These are phyloP conservation scores for Echinosophora koreensis DNA, from an alignment of 306 rosid species.

Conservation along the genomic window DNA sequence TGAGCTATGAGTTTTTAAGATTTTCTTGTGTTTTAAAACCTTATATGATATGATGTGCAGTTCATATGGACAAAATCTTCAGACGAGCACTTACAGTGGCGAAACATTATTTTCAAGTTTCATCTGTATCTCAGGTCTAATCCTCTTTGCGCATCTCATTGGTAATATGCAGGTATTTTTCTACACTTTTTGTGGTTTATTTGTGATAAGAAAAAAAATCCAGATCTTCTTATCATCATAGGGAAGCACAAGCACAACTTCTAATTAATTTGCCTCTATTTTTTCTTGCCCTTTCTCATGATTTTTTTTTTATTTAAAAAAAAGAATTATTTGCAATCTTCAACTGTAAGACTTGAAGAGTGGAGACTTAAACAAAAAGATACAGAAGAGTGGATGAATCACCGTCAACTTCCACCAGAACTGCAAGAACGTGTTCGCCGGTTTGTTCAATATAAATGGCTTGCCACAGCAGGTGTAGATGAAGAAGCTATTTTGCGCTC, in stretches of 20 bases:
- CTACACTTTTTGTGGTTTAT: neutral
- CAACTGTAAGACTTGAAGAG: slow-evolving; percentile 84
- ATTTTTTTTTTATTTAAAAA: neutral
- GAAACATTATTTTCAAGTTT: slow-evolving; percentile 72
- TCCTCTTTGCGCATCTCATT: slow-evolving; percentile 88
- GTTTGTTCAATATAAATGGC: slow-evolving; percentile 89
- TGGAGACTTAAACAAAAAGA: slow-evolving; percentile 88
- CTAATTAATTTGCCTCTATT: neutral
- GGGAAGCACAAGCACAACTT: neutral
- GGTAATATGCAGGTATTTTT: slow-evolving; percentile 87
- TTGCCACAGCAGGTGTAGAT: slow-evolving; percentile 90
- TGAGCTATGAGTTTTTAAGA: too few relatives aligned
- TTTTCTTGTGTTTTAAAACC: too few relatives aligned
- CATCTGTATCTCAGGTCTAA: slow-evolving; percentile 75
- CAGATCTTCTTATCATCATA: neutral
- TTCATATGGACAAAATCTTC: slow-evolving; percentile 81
- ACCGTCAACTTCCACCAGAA: slow-evolving; percentile 83
- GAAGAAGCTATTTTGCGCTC: slow-evolving; percentile 78
- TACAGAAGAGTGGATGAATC: slow-evolving; percentile 98
- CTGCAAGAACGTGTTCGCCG: slow-evolving; percentile 82
- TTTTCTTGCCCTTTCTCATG: neutral
- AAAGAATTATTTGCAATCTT: slow-evolving; percentile 84
- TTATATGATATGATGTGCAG: slow-evolving; percentile 52
- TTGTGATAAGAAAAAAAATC: neutral
- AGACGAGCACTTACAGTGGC: slow-evolving; percentile 54